Conservation (phyloP, 129 eudicot species). For the Lactuca sativa region DNA sequence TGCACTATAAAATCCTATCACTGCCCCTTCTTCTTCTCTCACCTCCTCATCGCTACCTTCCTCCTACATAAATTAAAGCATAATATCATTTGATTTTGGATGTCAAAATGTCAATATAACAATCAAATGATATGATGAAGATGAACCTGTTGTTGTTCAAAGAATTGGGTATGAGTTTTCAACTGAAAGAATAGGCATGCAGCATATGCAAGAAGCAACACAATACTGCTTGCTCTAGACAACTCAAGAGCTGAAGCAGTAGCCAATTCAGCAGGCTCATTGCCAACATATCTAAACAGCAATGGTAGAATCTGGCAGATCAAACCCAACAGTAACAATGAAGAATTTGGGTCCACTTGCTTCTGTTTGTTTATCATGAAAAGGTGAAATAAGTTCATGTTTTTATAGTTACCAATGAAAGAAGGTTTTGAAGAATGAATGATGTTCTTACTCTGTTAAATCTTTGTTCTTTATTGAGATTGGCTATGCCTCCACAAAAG, state of each 20-base stretch:
- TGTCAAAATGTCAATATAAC: conserved; percentile 15
- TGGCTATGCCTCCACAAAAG: conserved; percentile 79
- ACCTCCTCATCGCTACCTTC: conserved; percentile 38
- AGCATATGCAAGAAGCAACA: conserved; percentile 71
- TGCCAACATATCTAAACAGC: conserved; percentile 36
- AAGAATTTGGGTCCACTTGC: conserved; percentile 74
- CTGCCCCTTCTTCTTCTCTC: conserved; percentile 43
- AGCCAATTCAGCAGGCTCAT: background rate
- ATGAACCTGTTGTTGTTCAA: conserved; percentile 60
- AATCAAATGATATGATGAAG: background rate
- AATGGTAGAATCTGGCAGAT: conserved; percentile 74
- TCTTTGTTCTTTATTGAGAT: conserved; percentile 59
- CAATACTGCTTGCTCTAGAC: conserved; percentile 65
- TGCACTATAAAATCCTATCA: conserved; percentile 72
- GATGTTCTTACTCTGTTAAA: conserved; percentile 59
- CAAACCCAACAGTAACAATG: conserved; percentile 62
- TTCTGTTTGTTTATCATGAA: conserved; percentile 39
- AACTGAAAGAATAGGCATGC: conserved; percentile 74
- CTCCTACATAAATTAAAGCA: conserved; percentile 22
- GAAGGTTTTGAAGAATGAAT: background rate
- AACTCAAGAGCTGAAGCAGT: conserved; percentile 38
- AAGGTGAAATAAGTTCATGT: background rate
- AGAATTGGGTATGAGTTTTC: conserved; percentile 68
- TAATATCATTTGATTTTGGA: conserved; percentile 3
- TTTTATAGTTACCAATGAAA: background rate